Conservation (phyloP, 2,329 filamentous ascomycete genomes). For the Ceratocystis variospora region DNA sequence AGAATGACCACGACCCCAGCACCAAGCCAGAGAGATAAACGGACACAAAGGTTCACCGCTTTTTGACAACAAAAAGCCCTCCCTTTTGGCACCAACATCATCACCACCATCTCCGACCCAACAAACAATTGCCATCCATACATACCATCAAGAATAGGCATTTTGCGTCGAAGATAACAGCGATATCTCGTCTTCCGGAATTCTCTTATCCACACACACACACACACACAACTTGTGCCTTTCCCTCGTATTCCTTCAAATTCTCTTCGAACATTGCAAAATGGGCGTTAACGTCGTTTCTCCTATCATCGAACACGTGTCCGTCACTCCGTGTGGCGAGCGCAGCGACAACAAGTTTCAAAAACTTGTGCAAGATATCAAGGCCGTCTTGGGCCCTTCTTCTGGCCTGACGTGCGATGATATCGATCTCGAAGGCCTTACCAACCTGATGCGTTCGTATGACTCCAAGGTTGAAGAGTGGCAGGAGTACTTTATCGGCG, state of each 20-base stretch:
- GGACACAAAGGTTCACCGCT: constrained; percentile 12
- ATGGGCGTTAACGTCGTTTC: constrained; percentile 18
- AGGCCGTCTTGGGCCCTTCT: constrained; percentile 59
- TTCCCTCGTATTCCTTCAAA: not conserved
- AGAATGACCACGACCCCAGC: constrained; percentile 7
- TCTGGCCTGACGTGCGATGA: constrained; percentile 73
- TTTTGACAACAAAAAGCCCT: constrained; percentile 11
- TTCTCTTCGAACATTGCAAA: not conserved
- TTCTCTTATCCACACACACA: not conserved
- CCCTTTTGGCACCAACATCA: constrained; percentile 1
- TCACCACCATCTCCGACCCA: not conserved
- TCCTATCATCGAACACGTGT: constrained; percentile 12
- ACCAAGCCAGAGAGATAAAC: constrained; percentile 11
- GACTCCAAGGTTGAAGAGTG: constrained; percentile 55
- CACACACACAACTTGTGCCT: not conserved
- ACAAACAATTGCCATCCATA: constrained; percentile 2
- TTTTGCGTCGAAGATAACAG: not conserved
- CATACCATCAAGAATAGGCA: not conserved
- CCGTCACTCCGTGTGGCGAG: constrained; percentile 8
- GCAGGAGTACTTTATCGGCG: constrained; percentile 60
- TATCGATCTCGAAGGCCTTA: constrained; percentile 60
- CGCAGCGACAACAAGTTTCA: constrained; percentile 42
- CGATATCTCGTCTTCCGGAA: not conserved
- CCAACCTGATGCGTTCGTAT: constrained; percentile 61
- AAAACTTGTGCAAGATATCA: constrained; percentile 58